phyloP scores from a whole-genome alignment of 2,329 filamentous ascomycete genomes.

The Huntiella abstrusa region DNA sequence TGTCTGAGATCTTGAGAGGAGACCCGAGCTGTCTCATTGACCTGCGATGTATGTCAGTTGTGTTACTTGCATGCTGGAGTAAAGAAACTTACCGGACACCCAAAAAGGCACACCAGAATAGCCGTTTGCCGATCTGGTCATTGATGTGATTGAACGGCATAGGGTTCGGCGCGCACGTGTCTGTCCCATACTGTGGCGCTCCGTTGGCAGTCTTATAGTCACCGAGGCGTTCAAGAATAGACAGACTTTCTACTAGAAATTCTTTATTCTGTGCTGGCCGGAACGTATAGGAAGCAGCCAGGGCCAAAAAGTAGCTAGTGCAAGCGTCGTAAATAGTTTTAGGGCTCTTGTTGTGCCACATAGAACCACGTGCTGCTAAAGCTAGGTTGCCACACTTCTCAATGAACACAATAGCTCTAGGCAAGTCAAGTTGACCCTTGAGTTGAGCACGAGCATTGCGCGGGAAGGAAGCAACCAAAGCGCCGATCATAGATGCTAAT shows the following conservation, averaged over 20 bases:
- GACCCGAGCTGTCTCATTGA: conserved; percentile 63
- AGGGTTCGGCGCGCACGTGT: conserved; percentile 24
- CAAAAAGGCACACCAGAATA: conserved; percentile 72
- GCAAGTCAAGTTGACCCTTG: conserved; percentile 47
- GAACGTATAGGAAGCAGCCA: conserved; percentile 48
- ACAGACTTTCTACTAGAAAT: conserved; percentile 55
- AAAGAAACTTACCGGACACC: conserved; percentile 38
- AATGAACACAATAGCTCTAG: conserved; percentile 49
- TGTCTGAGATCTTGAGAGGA: conserved; percentile 50
- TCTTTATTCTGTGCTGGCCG: conserved; percentile 48
- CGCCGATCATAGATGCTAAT: conserved; percentile 54
- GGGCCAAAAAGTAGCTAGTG: conserved; percentile 56
- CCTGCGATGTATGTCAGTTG: conserved; percentile 20
- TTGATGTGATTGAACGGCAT: conserved; percentile 48
- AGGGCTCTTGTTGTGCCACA: conserved; percentile 27
- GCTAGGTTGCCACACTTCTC: conserved; percentile 53
- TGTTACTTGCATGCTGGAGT: conserved; percentile 12
- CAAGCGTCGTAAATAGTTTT: conserved; percentile 38
- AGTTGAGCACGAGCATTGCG: conserved; percentile 51
- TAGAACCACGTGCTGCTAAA: conserved; percentile 43
- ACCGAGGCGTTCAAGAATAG: conserved; percentile 23
- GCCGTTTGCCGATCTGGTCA: conserved; percentile 53
- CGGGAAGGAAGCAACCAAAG: conserved; percentile 58
- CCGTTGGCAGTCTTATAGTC: conserved; percentile 19
- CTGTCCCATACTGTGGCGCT: conserved; percentile 15